Base-by-base conservation (phyloP, 73 alveolate species). In the Paramecium bursaria region DNA sequence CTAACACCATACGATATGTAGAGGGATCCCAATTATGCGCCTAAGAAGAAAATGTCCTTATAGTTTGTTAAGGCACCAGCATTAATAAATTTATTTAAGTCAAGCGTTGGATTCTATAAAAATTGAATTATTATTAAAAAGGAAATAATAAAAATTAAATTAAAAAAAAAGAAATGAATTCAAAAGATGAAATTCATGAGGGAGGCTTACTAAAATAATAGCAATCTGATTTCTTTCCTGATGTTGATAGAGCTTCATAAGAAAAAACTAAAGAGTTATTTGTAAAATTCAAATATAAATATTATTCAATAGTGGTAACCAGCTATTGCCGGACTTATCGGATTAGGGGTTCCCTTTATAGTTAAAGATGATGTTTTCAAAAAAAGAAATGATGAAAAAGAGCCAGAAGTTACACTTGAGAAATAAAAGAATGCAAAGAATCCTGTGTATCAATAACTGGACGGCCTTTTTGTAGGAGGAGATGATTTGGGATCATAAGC, bases 401-500 rank as follows among this genome's bases (percentile, higher is more conserved):
- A 67, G 29, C 26, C 33, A 35, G 82, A 67, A 15, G 82, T 67
- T 31, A 14, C 33, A 42, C 60, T 39, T 67, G 82, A 67, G 5
- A 5, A 39, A 39, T 39, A 2, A 42, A 10, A 31, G 82, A 39
- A 67, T 39, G 35, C 22, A 67, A 15, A 67, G 82, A 67, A 39
- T 42, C 22, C 42, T 39, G 57, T 39, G 27, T 67, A 39, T 67
- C 60, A 67, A 67, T 35, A 39, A 25, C 42, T 35, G 53, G 82
- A 67, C 44, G 82, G 82, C 44, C 60, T 67, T 19, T 67, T 67
- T 42, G 44, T 39, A 42, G 82, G 60, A 67, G 82, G 60, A 25
- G 53, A 67, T 21, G 82, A 67, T 11, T 39, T 19, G 27, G 82
- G 82, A 67, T 42, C 44, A 67, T 15, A 31, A 67, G 55, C 19